These are phyloP conservation scores for Petunia secreta DNA, from an alignment of 257 asterid species.

Conservation along the genomic window DNA sequence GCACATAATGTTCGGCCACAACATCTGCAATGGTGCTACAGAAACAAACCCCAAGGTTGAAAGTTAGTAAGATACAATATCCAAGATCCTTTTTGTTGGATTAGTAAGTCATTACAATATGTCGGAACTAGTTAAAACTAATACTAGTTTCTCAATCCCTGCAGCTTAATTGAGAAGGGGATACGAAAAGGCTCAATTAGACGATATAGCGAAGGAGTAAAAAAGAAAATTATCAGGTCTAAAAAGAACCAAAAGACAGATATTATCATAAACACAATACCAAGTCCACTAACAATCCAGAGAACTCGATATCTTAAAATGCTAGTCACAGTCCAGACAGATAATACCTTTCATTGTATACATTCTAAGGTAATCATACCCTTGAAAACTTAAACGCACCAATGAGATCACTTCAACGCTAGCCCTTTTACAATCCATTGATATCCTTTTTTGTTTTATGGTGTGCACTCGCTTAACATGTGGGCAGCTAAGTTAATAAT, in stretches of 20 bases:
- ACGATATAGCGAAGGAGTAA: neutral
- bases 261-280: neutral
- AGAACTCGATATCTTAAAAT: neutral
- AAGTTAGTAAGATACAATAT: conserved; percentile 18
- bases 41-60: conserved; percentile 22
- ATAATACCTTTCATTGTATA: neutral
- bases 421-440: neutral
- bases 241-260: neutral
- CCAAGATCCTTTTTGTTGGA: neutral
- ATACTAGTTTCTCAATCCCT: conserved; percentile 15
- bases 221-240: neutral
- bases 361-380: neutral
- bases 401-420: neutral
- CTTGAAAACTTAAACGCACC: neutral
- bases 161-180: conserved; percentile 14
- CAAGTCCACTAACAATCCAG: neutral
- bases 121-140: neutral
- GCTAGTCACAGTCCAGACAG: too few relatives aligned
- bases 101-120: neutral
- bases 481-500: neutral
- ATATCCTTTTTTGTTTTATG: neutral
- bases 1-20: conserved; percentile 96
- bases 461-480: neutral
- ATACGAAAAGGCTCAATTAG: neutral
- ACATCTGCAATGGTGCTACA: conserved; percentile 95